Evolutionary conservation across 352 stramenopile species (phyloP).

Genomic region (Pythium oligandrum): DNA sequence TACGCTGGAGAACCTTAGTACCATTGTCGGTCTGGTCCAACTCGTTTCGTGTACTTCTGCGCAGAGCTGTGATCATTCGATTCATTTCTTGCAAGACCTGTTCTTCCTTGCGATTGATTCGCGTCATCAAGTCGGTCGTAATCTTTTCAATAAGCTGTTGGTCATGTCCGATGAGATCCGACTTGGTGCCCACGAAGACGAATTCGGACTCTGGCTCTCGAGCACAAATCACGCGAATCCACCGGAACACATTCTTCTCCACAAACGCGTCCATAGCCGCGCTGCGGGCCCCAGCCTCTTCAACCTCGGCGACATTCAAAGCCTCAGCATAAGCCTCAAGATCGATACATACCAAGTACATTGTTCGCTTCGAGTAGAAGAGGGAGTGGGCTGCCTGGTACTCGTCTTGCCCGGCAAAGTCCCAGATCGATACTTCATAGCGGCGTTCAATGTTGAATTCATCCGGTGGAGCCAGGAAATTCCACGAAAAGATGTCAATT

Average conservation of each 20-base stretch:
- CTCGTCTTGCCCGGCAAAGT: constrained; percentile 15
- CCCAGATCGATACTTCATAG: constrained; percentile 15
- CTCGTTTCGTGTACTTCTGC: neutral
- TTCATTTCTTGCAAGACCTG: constrained; percentile 6
- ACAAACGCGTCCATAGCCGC: constrained; percentile 12
- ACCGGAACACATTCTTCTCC: constrained; percentile 10
- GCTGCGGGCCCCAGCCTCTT: neutral
- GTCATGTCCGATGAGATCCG: constrained; percentile 6
- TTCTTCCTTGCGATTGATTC: constrained; percentile 1
- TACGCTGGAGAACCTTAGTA: neutral
- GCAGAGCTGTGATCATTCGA: neutral
- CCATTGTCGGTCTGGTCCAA: neutral
- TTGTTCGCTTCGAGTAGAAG: constrained; percentile 15
- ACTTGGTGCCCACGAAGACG: constrained; percentile 15
- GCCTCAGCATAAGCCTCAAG: constrained; percentile 5
- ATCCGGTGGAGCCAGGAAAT: constrained; percentile 13
- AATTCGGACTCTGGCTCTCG: constrained; percentile 15
- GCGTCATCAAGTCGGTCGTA: constrained; percentile 3
- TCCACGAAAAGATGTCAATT: constrained; percentile 26
- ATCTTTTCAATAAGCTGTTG: neutral
- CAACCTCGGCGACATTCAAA: constrained; percentile 1
- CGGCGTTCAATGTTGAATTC: constrained; percentile 4
- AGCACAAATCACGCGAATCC: constrained; percentile 12
- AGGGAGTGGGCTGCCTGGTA: constrained; percentile 11
- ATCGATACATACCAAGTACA: constrained; percentile 16